Evolutionary conservation across 2,329 filamentous ascomycete genomes (phyloP).

Genomic region (Clarireedia hainanense): DNA sequence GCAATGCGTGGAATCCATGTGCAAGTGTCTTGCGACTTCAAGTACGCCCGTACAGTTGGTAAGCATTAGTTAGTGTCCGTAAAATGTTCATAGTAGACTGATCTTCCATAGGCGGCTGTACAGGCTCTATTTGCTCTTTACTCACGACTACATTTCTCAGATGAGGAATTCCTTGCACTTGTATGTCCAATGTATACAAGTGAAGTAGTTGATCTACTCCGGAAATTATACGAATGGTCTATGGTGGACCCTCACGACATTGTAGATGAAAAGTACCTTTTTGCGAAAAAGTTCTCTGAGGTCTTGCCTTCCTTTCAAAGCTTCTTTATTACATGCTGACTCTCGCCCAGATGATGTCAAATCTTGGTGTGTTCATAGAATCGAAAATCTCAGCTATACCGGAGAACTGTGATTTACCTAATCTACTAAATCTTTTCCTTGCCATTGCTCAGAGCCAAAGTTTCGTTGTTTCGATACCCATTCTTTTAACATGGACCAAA

Average conservation of each 20-base stretch:
- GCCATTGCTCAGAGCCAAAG: constrained; percentile 77
- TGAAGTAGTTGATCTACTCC: constrained; percentile 63
- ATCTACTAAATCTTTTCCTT: constrained; percentile 73
- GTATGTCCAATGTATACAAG: constrained; percentile 71
- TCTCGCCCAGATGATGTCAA: constrained; percentile 63
- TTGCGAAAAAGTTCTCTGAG: constrained; percentile 92
- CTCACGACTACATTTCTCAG: constrained; percentile 62
- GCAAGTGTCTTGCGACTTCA: constrained; percentile 60
- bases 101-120: constrained; percentile 54
- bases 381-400: constrained; percentile 64
- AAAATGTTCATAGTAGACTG: constrained; percentile 9
- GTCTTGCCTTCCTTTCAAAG: constrained; percentile 37
- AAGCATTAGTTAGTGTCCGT: constrained; percentile 26
- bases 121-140: constrained; percentile 82
- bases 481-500: constrained; percentile 83
- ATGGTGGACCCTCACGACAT: constrained; percentile 72
- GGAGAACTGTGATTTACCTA: constrained; percentile 56
- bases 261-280: constrained; percentile 84
- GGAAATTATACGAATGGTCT: constrained; percentile 72
- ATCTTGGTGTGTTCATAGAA: constrained; percentile 76
- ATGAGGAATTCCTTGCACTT: constrained; percentile 70
- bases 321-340: constrained; percentile 6
- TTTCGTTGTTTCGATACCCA: constrained; percentile 85
- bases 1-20: constrained; percentile 62
- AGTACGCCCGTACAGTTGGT: constrained; percentile 70